phyloP scores from a whole-genome alignment of 2,329 filamentous ascomycete species.

The Fusarium pseudocircinatum region DNA sequence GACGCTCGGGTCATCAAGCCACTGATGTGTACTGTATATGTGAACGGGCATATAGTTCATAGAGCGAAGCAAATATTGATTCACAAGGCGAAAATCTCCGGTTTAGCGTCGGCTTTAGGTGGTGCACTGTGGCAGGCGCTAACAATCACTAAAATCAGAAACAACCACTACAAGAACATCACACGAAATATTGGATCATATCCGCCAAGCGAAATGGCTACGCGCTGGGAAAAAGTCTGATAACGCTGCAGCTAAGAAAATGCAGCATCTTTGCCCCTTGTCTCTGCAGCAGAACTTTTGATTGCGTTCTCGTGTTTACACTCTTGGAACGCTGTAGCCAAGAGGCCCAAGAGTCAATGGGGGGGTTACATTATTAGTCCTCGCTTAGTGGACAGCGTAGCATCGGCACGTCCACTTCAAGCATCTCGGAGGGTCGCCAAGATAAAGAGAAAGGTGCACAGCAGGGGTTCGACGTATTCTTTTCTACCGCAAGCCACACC shows the following conservation, averaged over 20 bases:
- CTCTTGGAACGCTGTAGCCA: not conserved
- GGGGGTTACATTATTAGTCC: constrained; percentile 2
- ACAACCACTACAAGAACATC: not conserved
- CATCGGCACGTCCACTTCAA: not conserved
- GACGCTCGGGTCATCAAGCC: not conserved
- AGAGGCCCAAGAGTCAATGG: not conserved
- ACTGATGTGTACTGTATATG: not conserved
- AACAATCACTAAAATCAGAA: not conserved
- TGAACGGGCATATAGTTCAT: not conserved
- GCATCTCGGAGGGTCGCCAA: not conserved
- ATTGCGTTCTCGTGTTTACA: constrained; percentile 23
- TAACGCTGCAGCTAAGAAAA: constrained; percentile 7
- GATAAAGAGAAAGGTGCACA: not conserved
- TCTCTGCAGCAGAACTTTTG: constrained; percentile 21
- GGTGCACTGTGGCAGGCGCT: not conserved
- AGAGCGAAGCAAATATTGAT: not conserved
- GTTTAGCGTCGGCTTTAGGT: not conserved
- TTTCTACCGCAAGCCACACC: not conserved
- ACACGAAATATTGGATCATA: too few relatives aligned
- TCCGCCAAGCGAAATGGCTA: not conserved
- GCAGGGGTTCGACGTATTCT: not conserved
- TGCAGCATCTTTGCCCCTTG: not conserved
- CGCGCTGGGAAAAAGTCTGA: constrained; percentile 1
- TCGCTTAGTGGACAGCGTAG: not conserved
- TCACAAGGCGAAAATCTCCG: not conserved